Evolutionary conservation across 129 eudicot genomes (phyloP).

Genomic region (Flaveria robusta): DNA sequence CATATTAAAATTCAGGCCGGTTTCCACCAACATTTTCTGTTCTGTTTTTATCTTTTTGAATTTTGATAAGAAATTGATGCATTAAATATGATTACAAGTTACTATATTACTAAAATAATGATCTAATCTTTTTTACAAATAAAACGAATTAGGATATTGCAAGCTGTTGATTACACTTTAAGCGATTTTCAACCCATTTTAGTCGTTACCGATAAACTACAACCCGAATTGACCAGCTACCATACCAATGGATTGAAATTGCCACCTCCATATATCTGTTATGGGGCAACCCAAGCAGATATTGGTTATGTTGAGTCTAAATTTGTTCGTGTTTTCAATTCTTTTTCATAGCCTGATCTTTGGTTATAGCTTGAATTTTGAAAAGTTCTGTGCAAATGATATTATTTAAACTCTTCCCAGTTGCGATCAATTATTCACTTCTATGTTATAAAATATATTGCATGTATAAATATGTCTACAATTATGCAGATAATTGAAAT

Average conservation of each 20-base stretch:
- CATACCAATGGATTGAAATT: neutral
- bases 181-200: neutral
- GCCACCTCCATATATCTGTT: conserved; percentile 7
- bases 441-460: neutral
- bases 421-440: neutral
- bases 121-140: no score
- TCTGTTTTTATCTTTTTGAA: neutral
- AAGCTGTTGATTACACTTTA: no score
- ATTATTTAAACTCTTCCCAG: conserved; percentile 3
- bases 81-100: neutral
- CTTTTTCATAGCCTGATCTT: neutral
- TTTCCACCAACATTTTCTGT: neutral
- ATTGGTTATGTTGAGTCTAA: neutral
- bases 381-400: neutral
- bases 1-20: neutral
- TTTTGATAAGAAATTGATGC: neutral
- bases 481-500: conserved; percentile 53
- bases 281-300: neutral
- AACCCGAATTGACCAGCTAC: neutral
- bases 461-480: conserved; percentile 17
- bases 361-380: neutral
- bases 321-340: neutral
- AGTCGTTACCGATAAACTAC: neutral
- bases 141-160: no score
- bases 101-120: no score